Evolutionary conservation across 345 rosid genomes (phyloP), one percentile per base, ranked within the genome.

Genomic region (Arabidopsis arenosa): DNA sequence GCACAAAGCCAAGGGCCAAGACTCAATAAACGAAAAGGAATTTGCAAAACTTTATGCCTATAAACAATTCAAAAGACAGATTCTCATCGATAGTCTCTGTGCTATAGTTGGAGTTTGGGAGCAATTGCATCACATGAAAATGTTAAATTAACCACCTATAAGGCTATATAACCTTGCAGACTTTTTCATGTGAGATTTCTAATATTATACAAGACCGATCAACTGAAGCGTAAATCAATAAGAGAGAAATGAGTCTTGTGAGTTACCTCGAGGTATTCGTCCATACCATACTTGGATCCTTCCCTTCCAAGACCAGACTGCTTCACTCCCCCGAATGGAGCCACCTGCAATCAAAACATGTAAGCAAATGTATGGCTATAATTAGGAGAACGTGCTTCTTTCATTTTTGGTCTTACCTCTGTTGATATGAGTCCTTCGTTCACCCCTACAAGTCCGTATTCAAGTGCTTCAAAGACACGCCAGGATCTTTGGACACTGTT

Each of bases 281-380:
- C 99, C 75, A 92, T 87, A 68, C 99, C 98, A 63, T 95, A 95
- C 84, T 92, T 92, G 73, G 97, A 95, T 77, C 98, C 99, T 84
- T 95, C 98, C 64, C 97, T 89, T 75, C 97, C 99, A 69, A 92
- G 92, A 76, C 97, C 97, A 59, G 97, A 92, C 77, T 95, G 96
- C 78, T 90, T 90, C 68, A 95, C 87, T 76, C 97, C 97, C 51
- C 97, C 98, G 79, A 94, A 94, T 75, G 98, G 98, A 84, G 98
- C 97, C 75, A 92, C 97, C 99, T 90, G 82, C 59, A 49, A 62
- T 37, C 48, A 30, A 82, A 58, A 63, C 8, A 66, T 51, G 72
- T 64, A 30, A 70, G 73, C 21, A 59, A 8, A 63, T 64, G 54
- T 53, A 37, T 49, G 14, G 35, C 17, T 17, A 48, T 48, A 12